Base-by-base conservation (phyloP, 2,329 filamentous ascomycete genomes). In the Fusarium pilosicola region DNA sequence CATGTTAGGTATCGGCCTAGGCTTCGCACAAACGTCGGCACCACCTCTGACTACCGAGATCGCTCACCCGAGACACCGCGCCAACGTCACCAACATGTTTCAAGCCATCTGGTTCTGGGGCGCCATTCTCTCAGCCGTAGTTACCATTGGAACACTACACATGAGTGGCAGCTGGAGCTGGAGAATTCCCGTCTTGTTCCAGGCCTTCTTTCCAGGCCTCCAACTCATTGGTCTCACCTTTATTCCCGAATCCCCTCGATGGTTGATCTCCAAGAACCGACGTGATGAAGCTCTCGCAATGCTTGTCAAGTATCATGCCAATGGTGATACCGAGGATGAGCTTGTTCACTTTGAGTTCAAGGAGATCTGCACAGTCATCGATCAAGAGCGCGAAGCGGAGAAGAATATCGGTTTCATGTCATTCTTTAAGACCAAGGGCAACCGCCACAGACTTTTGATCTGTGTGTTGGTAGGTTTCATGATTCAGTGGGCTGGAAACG, bases 321-420 rank as follows among this genome's bases (percentile, higher is more conserved):
- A 86, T 42, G 86, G 85, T 22, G 81, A 87, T 65, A 68, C 65
- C 18, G 75, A 82, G 32, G 82, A 86, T 63, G 73, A 81, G 4
- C 81, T 84, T 17, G 87, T 89, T 7, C 83, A 85, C 54, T 84
- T 85, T 63, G 86, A 89, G 66, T 86, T 83, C 64, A 79, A 81
- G 12, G 86, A 89, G 75, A 89, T 89, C 65, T 83, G 83, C 61
- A 83, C 86, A 34, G 87, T 85, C 2, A 81, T 88, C 38, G 79
- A 81, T 39, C 73, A 86, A 32, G 87, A 88, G 71, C 68, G 67
- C n/a, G 73, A 78, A 24, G 68, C 63, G n/a, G 58, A 57, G 38
- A 87, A 70, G 24, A 81, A 79, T 12, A 81, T 79, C 1, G 84
- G 85, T 0, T 84, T 87, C 62, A 79, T 77, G 38, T 76, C 79